Base-by-base conservation (phyloP, 805 yeast genomes). In the Candida vaughaniae region DNA sequence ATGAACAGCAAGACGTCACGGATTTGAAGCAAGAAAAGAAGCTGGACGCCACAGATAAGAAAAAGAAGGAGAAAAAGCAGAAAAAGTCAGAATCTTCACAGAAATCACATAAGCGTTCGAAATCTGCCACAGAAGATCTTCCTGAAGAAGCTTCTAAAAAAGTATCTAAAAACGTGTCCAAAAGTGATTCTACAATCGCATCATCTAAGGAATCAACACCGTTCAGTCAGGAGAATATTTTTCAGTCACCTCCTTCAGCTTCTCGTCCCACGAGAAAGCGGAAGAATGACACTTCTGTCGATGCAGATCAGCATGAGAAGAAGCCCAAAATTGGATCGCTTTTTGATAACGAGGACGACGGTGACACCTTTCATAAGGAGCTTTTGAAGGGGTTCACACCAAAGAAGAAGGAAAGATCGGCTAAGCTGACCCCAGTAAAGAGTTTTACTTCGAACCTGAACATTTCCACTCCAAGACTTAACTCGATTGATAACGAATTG, bases 191-290 rank as follows among this genome's bases (percentile, higher is more conserved):
- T 10, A 14, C 6, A 7, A 10, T 20, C 10, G n/a, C 6, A 7
- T 25, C 30, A 5, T 12, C 30, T 16, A n/a, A 18, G 15, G 30
- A 27, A 18, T 14, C 30, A 6, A 31, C 34, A 9, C 38, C 51
- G 16, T 62, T 66, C 42, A 49, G 63, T 1, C 47, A 48, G 17
- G 66, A 62, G 7, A 64, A 65, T 41, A 56, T 63, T 3, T 66
- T 64, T 45, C 72, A 66, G 41, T 58, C 64, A 1, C 56, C 63
- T 4, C 38, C 34, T 19, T 16, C 29, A 5, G 20, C 17, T 15
- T 5, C 32, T 5, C 18, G 14, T 18, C 15, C 22, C 5, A 9
- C 7, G n/a, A 22, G 10, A 19, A 7, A 20, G 10, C 23, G 23
- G 23, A 20, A 20, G 23, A 6, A 7, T 20, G 23, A 20, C 23